Conservation (phyloP, 805 yeast genomes). For the Cyberlindnera misumaiensis region DNA sequence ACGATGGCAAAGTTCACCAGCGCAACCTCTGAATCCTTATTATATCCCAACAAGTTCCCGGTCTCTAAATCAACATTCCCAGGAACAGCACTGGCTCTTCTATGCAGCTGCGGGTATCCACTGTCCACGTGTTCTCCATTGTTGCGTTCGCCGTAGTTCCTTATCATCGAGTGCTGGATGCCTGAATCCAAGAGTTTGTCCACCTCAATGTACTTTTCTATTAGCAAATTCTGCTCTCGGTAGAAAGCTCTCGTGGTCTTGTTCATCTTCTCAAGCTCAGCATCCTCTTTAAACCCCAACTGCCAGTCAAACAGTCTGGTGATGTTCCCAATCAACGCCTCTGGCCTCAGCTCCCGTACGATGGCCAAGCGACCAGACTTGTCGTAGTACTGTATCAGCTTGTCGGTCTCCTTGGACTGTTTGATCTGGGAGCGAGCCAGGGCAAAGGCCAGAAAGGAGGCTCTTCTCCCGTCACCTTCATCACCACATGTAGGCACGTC, state of each 20-base stretch:
- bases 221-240: slow-evolving; percentile 50
- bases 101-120: slow-evolving; percentile 10
- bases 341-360: slow-evolving; percentile 28
- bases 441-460: slow-evolving; percentile 12
- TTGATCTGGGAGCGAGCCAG: slow-evolving; percentile 15
- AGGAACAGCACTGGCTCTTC: slow-evolving; percentile 40
- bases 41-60: slow-evolving; percentile 45
- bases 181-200: slow-evolving; percentile 68
- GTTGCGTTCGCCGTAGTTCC: slow-evolving; percentile 37
- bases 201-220: slow-evolving; percentile 49
- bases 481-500: not conserved
- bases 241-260: slow-evolving; percentile 38
- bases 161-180: slow-evolving; percentile 56
- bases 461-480: not conserved
- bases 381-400: slow-evolving; percentile 12
- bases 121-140: slow-evolving; percentile 10
- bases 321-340: slow-evolving; percentile 38
- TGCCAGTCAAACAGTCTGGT: slow-evolving; percentile 36
- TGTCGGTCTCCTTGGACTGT: slow-evolving; percentile 18
- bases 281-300: slow-evolving; percentile 17
- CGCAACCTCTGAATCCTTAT: slow-evolving; percentile 34
- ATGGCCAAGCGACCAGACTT: slow-evolving; percentile 12
- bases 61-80: slow-evolving; percentile 56
- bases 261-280: slow-evolving; percentile 20
- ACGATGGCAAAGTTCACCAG: slow-evolving; percentile 54